phyloP scores from a whole-genome alignment of 306 rosid species.

The Trichosanthes truncata region DNA sequence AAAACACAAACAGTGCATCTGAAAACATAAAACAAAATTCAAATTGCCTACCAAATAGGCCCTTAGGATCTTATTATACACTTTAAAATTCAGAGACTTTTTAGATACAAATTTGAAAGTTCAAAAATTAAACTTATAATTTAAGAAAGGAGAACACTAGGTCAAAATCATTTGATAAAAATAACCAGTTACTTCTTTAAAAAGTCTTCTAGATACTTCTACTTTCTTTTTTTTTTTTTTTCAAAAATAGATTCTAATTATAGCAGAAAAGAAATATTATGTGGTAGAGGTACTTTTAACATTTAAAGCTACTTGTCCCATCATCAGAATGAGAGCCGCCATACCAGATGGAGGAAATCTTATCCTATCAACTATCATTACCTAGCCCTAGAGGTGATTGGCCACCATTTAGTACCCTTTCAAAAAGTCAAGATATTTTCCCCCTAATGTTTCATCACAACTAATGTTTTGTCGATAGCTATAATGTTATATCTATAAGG shows the following conservation, averaged over 20 bases:
- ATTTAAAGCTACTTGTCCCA: not conserved
- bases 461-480: not conserved
- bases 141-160: not conserved
- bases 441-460: not conserved
- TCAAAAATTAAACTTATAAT: too few relatives aligned
- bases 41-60: too few relatives aligned
- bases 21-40: too few relatives aligned
- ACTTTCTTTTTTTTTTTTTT: not conserved
- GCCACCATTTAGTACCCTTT: not conserved
- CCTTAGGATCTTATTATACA: too few relatives aligned
- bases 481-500: not conserved
- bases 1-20: too few relatives aligned
- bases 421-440: not conserved
- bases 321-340: not conserved
- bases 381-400: not conserved
- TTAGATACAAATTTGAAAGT: too few relatives aligned
- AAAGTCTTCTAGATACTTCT: not conserved
- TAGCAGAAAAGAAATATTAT: not conserved
- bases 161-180: not conserved
- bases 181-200: too few relatives aligned
- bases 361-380: not conserved
- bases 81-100: too few relatives aligned
- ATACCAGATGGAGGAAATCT: not conserved
- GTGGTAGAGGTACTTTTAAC: not conserved
- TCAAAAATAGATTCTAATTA: not conserved